These are phyloP conservation scores for Dothistroma septosporum DNA, from an alignment of 2,329 filamentous ascomycete species.

Conservation along the genomic window DNA sequence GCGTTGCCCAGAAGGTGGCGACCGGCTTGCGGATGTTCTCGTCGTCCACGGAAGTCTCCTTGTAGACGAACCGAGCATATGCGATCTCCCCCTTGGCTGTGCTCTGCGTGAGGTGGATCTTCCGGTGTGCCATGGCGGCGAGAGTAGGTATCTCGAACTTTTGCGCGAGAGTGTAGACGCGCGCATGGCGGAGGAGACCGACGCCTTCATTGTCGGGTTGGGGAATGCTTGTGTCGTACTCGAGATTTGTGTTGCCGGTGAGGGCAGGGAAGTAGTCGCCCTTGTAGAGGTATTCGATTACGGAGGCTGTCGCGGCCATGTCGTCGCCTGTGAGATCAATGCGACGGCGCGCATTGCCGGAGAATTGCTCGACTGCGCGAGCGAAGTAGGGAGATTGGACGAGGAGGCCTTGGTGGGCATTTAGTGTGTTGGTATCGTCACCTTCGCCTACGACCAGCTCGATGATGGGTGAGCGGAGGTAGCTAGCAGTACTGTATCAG, in stretches of 20 bases:
- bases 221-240: conserved; percentile 63
- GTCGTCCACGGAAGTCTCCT: conserved; percentile 66
- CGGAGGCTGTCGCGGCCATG: conserved; percentile 69
- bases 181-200: conserved; percentile 82
- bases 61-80: conserved; percentile 88
- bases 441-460: conserved; percentile 48
- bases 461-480: conserved; percentile 48
- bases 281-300: conserved; percentile 80
- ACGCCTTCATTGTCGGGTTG: conserved; percentile 70
- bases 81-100: conserved; percentile 86
- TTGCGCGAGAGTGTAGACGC: conserved; percentile 82
- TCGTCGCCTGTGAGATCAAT: conserved; percentile 67
- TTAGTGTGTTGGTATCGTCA: conserved; percentile 60
- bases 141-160: conserved; percentile 65
- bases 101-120: conserved; percentile 87
- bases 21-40: conserved; percentile 72
- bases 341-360: conserved; percentile 54
- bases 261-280: conserved; percentile 75
- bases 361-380: conserved; percentile 59
- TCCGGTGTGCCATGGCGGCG: conserved; percentile 73
- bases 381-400: conserved; percentile 70
- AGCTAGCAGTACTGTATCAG: conserved; percentile 31
- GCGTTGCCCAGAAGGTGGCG: conserved; percentile 83
- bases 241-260: conserved; percentile 59
- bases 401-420: conserved; percentile 76